phyloP scores from a whole-genome alignment of 192 early-diverging fungal genomes.

The Entomortierella parvispora region DNA sequence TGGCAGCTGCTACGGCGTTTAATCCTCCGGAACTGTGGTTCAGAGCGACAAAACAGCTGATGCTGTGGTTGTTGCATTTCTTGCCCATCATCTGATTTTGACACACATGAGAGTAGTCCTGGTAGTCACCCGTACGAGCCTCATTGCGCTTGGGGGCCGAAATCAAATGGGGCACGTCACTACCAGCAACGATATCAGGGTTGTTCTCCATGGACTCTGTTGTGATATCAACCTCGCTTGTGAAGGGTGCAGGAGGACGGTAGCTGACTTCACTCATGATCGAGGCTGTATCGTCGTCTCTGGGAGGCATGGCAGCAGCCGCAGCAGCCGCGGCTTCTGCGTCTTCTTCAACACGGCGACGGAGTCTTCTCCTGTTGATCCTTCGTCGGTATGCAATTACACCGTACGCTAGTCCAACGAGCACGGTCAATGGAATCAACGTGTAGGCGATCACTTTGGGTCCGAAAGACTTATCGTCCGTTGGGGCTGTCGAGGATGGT shows the following conservation, averaged over 20 bases:
- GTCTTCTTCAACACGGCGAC: constrained; percentile 26
- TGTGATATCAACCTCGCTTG: constrained; percentile 37
- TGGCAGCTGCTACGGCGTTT: constrained; percentile 5
- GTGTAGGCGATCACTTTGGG: constrained; percentile 21
- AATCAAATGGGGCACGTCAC: constrained; percentile 10
- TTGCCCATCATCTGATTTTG: constrained; percentile 33
- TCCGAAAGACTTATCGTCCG: not conserved
- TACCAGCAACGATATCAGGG: constrained; percentile 5
- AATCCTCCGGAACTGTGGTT: constrained; percentile 45
- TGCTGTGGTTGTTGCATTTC: constrained; percentile 42
- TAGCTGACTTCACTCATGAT: constrained; percentile 37
- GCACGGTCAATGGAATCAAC: constrained; percentile 23
- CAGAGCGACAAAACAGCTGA: constrained; percentile 48
- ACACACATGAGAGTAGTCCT: constrained; percentile 50
- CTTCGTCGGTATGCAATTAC: constrained; percentile 43
- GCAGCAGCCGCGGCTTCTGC: constrained; percentile 9
- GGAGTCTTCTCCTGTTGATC: constrained; percentile 14
- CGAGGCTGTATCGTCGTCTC: constrained; percentile 12
- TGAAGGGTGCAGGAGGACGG: constrained; percentile 43
- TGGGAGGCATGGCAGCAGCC: not conserved
- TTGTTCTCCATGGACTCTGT: constrained; percentile 29
- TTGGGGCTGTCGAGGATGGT: not conserved
- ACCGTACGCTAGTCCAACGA: constrained; percentile 30
- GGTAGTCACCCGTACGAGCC: constrained; percentile 14
- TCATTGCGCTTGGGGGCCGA: constrained; percentile 46